Base-by-base conservation (phyloP, 2,329 filamentous ascomycete species). In the Didymella arachidicola region DNA sequence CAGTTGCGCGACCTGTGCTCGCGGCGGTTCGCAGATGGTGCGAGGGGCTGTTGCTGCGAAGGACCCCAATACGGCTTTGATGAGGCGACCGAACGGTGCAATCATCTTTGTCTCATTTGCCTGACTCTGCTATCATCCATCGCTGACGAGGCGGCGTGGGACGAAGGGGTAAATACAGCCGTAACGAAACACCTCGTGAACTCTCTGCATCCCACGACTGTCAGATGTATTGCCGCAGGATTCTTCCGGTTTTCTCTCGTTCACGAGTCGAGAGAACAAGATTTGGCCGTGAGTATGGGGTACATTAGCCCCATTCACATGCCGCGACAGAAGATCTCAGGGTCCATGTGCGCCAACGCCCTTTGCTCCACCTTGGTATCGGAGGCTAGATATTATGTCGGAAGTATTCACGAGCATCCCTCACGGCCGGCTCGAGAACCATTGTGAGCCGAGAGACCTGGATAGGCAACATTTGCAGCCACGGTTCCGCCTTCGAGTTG, bases 201-300 rank as follows among this genome's bases (percentile, higher is more conserved):
- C 60, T 48, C 27, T 54, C 19, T 29, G 46, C 32, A 50, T 38
- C 50, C 51, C 49, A 19, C 55, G 39, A 32, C 41, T 53, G 43
- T 42, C 22, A 42, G 39, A 42, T 27, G 25, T 58, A 38, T 49
- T 58, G 27, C 27, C 51, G 48, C 34, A 36, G 47, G 8, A 38
- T 46, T 48, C 27, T 59, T 67, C 62, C 60, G 47, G 36, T 14
- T 55, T 51, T 46, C 47, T 42, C 18, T 52, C 27, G 25, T 46
- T 43, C 53, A 59, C 64, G 55, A 59, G 47, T 56, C 41, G 54
- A 62, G 51, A 60, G 22, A 34, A 45, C 25, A 45, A 41, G 39
- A 47, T 72, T 68, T 65, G 66, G 59, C 66, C 67, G 67, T 30
- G 58, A 70, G 67, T 64, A 71, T 74, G 73, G 73, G 73, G 73